A percentile compares a stretch with the other conserved stretches of the same genome.
phyloP scores from a whole-genome alignment of 2,329 filamentous ascomycete genomes.

The Colletotrichum tabaci region DNA sequence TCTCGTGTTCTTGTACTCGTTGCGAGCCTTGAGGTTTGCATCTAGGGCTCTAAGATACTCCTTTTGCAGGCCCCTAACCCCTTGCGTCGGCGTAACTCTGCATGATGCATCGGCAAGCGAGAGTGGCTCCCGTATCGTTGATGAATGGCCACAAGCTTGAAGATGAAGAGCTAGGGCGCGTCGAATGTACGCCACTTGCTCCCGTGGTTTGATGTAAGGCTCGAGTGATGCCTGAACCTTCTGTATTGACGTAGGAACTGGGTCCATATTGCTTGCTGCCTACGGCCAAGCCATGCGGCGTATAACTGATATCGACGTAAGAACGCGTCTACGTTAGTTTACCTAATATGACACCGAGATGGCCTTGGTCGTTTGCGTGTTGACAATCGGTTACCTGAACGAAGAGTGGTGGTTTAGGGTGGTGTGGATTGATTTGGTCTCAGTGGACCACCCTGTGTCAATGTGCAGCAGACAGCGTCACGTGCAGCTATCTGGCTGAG shows the following conservation, averaged over 20 bases:
- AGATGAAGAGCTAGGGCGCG: slow-evolving; percentile 70
- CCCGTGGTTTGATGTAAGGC: slow-evolving; percentile 69
- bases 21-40: slow-evolving; percentile 66
- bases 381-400: background rate
- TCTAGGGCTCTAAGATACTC: slow-evolving; percentile 70
- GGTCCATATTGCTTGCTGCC: slow-evolving; percentile 42
- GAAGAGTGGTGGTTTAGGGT: slow-evolving; percentile 2
- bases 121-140: slow-evolving; percentile 60
- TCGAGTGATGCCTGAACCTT: slow-evolving; percentile 61
- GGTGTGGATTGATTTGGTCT: slow-evolving; percentile 29
- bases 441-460: slow-evolving; percentile 20
- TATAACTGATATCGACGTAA: background rate
- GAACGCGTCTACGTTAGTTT: background rate
- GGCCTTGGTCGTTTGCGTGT: background rate
- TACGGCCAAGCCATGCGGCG: background rate
- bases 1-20: slow-evolving; percentile 58
- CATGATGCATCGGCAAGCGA: slow-evolving; percentile 62
- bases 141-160: slow-evolving; percentile 61
- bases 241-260: slow-evolving; percentile 53
- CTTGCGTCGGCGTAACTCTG: slow-evolving; percentile 53
- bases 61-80: slow-evolving; percentile 64
- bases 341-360: background rate
- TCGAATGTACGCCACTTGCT: slow-evolving; percentile 70
- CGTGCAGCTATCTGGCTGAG: slow-evolving; percentile 3
- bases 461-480: background rate